Evolutionary conservation across 2,329 filamentous ascomycete species (phyloP).

Genomic region (Pyrenochaeta sp.): DNA sequence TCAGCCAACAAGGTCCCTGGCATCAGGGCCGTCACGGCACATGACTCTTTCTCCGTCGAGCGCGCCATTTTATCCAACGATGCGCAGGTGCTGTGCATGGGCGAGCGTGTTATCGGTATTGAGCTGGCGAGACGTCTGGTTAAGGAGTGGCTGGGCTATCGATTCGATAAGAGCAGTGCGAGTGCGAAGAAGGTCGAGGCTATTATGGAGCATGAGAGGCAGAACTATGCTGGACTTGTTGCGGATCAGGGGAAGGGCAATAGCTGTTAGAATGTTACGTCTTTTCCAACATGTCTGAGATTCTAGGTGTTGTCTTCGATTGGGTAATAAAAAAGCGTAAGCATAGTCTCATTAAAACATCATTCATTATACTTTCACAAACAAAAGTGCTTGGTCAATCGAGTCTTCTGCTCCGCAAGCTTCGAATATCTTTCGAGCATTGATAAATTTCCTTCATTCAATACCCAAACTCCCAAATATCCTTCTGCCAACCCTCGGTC

Average conservation of each 20-base stretch:
- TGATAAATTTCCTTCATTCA: not conserved
- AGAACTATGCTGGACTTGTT: conserved; percentile 36
- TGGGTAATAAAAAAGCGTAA: not conserved
- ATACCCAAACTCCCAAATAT: conserved; percentile 76
- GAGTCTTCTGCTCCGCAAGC: too few relatives aligned
- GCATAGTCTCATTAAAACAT: too few relatives aligned
- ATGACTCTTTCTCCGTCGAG: conserved; percentile 87
- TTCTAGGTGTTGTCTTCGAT: too few relatives aligned
- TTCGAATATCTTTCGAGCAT: too few relatives aligned
- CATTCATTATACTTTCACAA: too few relatives aligned
- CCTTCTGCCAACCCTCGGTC: conserved; percentile 84
- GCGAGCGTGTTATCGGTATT: conserved; percentile 81
- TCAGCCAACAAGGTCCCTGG: conserved; percentile 88
- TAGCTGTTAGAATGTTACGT: conserved; percentile 5
- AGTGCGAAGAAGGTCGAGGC: conserved; percentile 66
- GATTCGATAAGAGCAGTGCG: conserved; percentile 74
- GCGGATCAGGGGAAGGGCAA: conserved; percentile 15
- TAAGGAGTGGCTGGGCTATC: conserved; percentile 84
- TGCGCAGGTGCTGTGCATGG: conserved; percentile 86
- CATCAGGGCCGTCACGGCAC: conserved; percentile 85
- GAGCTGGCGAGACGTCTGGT: conserved; percentile 81
- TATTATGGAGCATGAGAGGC: conserved; percentile 59
- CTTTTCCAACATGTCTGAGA: too few relatives aligned
- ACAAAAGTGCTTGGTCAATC: too few relatives aligned
- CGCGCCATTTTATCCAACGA: conserved; percentile 83